A percentile compares a stretch with the other conserved stretches of the same genome.
Evolutionary conservation across 2,329 filamentous ascomycete species (phyloP).

Genomic region (Aureobasidium leucospermi): DNA sequence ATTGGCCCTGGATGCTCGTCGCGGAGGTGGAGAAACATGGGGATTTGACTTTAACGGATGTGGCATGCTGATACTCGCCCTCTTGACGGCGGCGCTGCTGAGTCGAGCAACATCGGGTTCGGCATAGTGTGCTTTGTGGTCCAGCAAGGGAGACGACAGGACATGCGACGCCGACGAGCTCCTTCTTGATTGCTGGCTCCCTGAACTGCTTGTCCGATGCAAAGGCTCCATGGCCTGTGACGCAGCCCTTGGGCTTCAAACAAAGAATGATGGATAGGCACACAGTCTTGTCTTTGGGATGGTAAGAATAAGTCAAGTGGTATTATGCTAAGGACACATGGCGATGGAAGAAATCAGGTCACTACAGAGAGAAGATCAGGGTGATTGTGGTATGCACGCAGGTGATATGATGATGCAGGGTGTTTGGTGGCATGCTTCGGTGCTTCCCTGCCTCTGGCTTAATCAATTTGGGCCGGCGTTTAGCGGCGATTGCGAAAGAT

Average conservation of each 20-base stretch:
- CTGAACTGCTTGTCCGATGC: conserved; percentile 19
- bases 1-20: background rate
- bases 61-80: conserved; percentile 59
- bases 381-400: background rate
- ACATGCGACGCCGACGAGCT: conserved; percentile 41
- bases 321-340: background rate
- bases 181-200: conserved; percentile 31
- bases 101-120: conserved; percentile 50
- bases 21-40: conserved; percentile 14
- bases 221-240: conserved; percentile 17
- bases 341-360: background rate
- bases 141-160: conserved; percentile 21
- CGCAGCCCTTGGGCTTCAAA: background rate
- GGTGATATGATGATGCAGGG: background rate
- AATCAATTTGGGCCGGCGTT: background rate
- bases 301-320: background rate
- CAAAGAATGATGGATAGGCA: background rate
- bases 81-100: conserved; percentile 45
- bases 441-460: too few species aligned
- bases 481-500: background rate
- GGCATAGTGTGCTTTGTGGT: conserved; percentile 51
- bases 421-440: background rate
- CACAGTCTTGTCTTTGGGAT: background rate
- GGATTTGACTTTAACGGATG: conserved; percentile 34
- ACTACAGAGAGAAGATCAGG: background rate